These are phyloP conservation scores for Acanthamoeba healyi DNA, from an alignment of 208 protist species.

Conservation along the genomic window DNA sequence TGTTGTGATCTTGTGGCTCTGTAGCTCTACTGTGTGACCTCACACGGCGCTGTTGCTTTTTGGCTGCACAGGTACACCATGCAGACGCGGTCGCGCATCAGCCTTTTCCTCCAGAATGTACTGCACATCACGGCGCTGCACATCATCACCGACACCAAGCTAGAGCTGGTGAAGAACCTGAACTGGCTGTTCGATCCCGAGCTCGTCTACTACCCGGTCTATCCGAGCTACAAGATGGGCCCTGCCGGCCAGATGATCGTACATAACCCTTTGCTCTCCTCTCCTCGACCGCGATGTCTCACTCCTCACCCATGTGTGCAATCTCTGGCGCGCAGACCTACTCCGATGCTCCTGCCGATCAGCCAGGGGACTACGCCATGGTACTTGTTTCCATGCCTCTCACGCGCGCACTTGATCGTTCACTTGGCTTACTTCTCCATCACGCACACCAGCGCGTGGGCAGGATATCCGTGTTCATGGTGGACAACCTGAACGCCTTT, in stretches of 20 bases:
- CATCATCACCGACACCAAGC: slow-evolving; percentile 65
- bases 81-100: slow-evolving; percentile 32
- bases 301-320: background rate
- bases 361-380: slow-evolving; percentile 6
- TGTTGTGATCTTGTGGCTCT: background rate
- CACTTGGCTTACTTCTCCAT: too few relatives aligned
- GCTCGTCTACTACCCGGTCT: slow-evolving; percentile 47
- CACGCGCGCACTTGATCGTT: too few relatives aligned
- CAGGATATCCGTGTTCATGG: slow-evolving; percentile 16
- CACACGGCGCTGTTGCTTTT: background rate
- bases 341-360: background rate
- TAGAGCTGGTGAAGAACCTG: slow-evolving; percentile 58
- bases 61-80: background rate
- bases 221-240: slow-evolving; percentile 41
- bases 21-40: background rate
- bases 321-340: background rate
- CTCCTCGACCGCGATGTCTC: background rate
- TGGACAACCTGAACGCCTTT: slow-evolving; percentile 42
- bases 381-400: too few relatives aligned
- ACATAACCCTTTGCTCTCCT: background rate
- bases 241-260: slow-evolving; percentile 21
- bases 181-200: slow-evolving; percentile 68
- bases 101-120: slow-evolving; percentile 33
- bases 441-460: slow-evolving; percentile 56
- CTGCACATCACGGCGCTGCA: slow-evolving; percentile 31